Base-by-base conservation (phyloP, 1,284 basidiomycete species). In the Lignosus rhinocerotis region DNA sequence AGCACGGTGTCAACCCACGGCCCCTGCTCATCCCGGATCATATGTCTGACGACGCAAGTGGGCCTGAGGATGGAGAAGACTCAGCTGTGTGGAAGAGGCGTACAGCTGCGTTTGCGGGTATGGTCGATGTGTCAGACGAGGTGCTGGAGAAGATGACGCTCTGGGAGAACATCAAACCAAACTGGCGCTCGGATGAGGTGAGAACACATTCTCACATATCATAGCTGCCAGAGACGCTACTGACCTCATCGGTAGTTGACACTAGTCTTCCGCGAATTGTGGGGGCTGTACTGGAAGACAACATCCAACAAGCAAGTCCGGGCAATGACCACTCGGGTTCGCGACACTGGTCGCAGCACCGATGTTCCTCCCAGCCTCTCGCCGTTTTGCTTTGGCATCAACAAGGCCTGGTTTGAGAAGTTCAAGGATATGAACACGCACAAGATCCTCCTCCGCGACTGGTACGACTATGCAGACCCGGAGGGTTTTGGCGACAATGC, bases 171-270 rank as follows among this genome's bases (percentile, higher is more conserved):
- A 55, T 62, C 31, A 34, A 19, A 21, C 56, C 60, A 6, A 59
- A 59, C 44, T 62, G 56, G 56, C 52, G 53, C 16, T 58, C 60
- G 2, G 56, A 52, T 7, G 48, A 34, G 43, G 60, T 61, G n/a
- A 51, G 60, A 21, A 17, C 3, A 43, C 10, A 21, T 43, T n/a
- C 16, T 43, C 10, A 6, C 5, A 10, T 10, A 10, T 21, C 10
- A 5, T n/a, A n/a, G n/a, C n/a, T n/a, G n/a, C n/a, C n/a, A n/a
- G n/a, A n/a, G n/a, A 43, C 42, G n/a, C n/a, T 17, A 19, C 42
- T 43, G 10, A 43, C 42, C 10, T 6, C 16, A 17, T 6, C 17
- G 48, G 25, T 31, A 44, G 39, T 43, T 47, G 17, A 48, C 51
- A 10, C 17, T 14, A n/a, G 25, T 46, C 17, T 21, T 53, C 17